Conservation (phyloP, 1,284 basidiomycete genomes). For the Moniliella sp. region DNA sequence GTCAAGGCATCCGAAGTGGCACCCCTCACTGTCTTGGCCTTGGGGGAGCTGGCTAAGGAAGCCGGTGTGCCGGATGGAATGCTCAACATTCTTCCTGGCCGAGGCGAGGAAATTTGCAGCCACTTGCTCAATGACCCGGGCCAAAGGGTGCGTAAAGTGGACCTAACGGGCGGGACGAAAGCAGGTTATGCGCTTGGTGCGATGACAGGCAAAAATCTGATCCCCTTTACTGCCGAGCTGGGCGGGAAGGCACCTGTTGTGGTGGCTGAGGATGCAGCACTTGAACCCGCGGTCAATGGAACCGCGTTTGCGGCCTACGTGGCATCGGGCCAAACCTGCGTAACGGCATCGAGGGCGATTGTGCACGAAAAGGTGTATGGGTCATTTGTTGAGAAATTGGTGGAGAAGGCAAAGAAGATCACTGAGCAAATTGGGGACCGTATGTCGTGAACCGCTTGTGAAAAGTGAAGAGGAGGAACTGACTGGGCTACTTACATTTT, state of each 20-base stretch:
- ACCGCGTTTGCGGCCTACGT: slow-evolving; percentile 59
- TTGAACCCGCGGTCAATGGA: slow-evolving; percentile 51
- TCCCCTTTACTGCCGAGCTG: slow-evolving; percentile 53
- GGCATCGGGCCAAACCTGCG: slow-evolving; percentile 48
- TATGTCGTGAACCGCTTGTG: slow-evolving; percentile 10
- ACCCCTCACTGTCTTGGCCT: slow-evolving; percentile 54
- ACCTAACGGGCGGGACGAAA: slow-evolving; percentile 56
- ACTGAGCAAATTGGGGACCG: slow-evolving; percentile 51
- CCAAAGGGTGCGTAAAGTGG: slow-evolving; percentile 51
- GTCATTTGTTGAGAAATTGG: slow-evolving; percentile 44
- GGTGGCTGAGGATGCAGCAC: slow-evolving; percentile 52
- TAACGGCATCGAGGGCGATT: slow-evolving; percentile 6
- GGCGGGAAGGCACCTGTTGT: slow-evolving; percentile 48
- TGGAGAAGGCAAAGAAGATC: slow-evolving; percentile 46
- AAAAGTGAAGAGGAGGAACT: too few relatives aligned
- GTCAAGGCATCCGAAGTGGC: slow-evolving; percentile 63
- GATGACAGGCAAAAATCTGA: slow-evolving; percentile 50
- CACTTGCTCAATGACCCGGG: slow-evolving; percentile 35
- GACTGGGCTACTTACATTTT: too few relatives aligned
- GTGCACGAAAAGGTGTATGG: slow-evolving; percentile 44
- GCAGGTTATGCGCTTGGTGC: slow-evolving; percentile 51
- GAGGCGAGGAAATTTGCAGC: slow-evolving; percentile 39
- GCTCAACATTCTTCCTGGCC: slow-evolving; percentile 50
- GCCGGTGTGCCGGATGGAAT: slow-evolving; percentile 58
- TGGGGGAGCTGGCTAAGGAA: slow-evolving; percentile 45